Conservation (phyloP, 345 rosid genomes). For the Gossypium raimondii region DNA sequence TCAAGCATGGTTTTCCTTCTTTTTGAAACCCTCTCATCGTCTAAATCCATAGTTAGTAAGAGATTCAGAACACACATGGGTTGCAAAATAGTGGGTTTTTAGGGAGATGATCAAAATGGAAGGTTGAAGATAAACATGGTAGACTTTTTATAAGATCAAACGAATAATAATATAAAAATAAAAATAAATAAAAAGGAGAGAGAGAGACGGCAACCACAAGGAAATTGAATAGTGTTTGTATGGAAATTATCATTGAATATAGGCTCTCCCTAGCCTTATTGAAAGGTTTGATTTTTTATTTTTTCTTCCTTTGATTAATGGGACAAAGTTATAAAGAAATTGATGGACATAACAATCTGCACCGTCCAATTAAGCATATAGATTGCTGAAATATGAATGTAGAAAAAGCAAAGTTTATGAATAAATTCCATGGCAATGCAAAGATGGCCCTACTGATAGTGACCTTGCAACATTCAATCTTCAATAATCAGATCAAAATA, state of each 20-base stretch:
- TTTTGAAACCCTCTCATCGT: constrained; percentile 16
- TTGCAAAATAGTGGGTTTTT: constrained; percentile 5
- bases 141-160: constrained; percentile 23
- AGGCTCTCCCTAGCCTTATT: neutral
- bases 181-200: constrained; percentile 3
- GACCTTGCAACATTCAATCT: constrained; percentile 5
- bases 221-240: constrained; percentile 21
- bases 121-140: constrained; percentile 13
- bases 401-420: neutral
- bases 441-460: constrained; percentile 4
- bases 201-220: constrained; percentile 35
- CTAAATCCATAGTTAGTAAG: constrained; percentile 31
- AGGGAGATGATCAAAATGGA: neutral
- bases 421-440: constrained; percentile 4
- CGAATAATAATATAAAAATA: neutral
- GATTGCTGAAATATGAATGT: neutral
- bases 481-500: neutral
- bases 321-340: constrained; percentile 7
- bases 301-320: neutral
- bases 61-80: constrained; percentile 16
- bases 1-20: constrained; percentile 26
- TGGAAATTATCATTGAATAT: constrained; percentile 37
- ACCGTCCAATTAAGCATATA: constrained; percentile 9
- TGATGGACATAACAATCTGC: neutral
- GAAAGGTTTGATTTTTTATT: neutral